Base-by-base conservation (phyloP, 2,329 filamentous ascomycete species). In the Pseudocercospora fijiensis region DNA sequence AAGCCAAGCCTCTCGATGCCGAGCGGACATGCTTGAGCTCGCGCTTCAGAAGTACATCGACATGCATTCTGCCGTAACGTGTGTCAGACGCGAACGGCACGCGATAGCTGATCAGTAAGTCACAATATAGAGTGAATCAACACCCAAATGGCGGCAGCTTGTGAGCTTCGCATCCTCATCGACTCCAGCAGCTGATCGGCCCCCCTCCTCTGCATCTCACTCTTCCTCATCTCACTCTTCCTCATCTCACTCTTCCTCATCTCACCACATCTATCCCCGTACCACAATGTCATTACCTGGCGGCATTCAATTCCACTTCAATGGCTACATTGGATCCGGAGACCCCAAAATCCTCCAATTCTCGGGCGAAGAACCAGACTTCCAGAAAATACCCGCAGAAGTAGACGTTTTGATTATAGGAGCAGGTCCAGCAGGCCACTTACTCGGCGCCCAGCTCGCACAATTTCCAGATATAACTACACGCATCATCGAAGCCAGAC, bases 361-460 rank as follows among this genome's bases (percentile, higher is more conserved):
- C 62, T 57, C 63, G 27, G 69, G 72, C 58, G 47, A 66, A 7
- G 65, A 69, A 49, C 71, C 73, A 20, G 70, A 74, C 63, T 73
- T 73, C 62, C 71, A 75, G 53, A 65, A 63, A n/a, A 61, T 76
- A 9, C 75, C 75, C 1, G 18, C 64, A 45, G 71, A 81, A 66
- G 76, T 79, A 28, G 80, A 83, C 71, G 80, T 82, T 20, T 70
- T 83, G 5, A 81, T 84, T 45, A 72, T 84, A 7, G 83, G 83
- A 18, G 82, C 82, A 16, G 83, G 83, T 11, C 83, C 83, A 26
- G 75, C 75, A 51, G 75, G 78, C 11, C 74, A 83, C 8, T 80
- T 84, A 72, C 76, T 80, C n/a, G 81, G 80, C 11, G 79, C 79
- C 11, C 84, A 83, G 77, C 78, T 84, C 72, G 76, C 81, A 9